phyloP scores from a whole-genome alignment of 768 basidiomycete genomes.

The Mycena galericulata region DNA sequence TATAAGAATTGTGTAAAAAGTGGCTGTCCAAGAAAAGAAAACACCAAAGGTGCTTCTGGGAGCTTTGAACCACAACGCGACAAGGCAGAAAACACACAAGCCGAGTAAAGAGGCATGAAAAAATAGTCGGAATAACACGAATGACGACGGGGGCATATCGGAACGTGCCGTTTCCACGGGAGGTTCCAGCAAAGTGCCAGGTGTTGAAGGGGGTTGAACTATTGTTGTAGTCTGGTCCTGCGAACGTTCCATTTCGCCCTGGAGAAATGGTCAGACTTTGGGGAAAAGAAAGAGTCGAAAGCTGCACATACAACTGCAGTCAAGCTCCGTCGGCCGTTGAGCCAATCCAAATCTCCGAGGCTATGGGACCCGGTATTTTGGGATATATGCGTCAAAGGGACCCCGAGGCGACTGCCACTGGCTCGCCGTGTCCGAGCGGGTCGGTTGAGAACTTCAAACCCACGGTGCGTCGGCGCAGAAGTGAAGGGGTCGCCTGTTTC shows the following conservation, averaged over 20 bases:
- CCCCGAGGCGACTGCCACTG: slow-evolving; percentile 47
- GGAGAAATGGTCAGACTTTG: slow-evolving; percentile 28
- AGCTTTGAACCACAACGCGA: slow-evolving; percentile 69
- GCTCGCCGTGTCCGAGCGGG: slow-evolving; percentile 50
- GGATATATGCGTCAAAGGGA: slow-evolving; percentile 36
- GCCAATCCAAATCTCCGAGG: slow-evolving; percentile 83
- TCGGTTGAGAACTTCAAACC: slow-evolving; percentile 67
- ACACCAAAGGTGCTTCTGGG: slow-evolving; percentile 68
- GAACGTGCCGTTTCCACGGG: slow-evolving; percentile 4
- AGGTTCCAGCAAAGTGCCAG: slow-evolving; percentile 49
- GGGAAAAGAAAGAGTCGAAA: slow-evolving; percentile 27
- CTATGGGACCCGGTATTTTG: slow-evolving; percentile 48
- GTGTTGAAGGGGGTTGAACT: slow-evolving; percentile 60
- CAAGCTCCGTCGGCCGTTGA: slow-evolving; percentile 77
- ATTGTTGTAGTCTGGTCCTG: slow-evolving; percentile 68
- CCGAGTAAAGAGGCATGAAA: slow-evolving; percentile 71
- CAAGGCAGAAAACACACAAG: slow-evolving; percentile 66
- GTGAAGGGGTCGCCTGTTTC: slow-evolving; percentile 39
- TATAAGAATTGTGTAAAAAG: slow-evolving; percentile 68
- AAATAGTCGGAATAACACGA: slow-evolving; percentile 59
- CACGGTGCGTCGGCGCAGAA: slow-evolving; percentile 52
- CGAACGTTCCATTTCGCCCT: slow-evolving; percentile 83
- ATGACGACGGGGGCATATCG: slow-evolving; percentile 44
- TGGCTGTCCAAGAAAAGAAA: slow-evolving; percentile 71
- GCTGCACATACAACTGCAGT: slow-evolving; percentile 70